These are phyloP conservation scores for Penicillium sp. DNA, from an alignment of 2,329 filamentous ascomycete species.

Conservation along the genomic window DNA sequence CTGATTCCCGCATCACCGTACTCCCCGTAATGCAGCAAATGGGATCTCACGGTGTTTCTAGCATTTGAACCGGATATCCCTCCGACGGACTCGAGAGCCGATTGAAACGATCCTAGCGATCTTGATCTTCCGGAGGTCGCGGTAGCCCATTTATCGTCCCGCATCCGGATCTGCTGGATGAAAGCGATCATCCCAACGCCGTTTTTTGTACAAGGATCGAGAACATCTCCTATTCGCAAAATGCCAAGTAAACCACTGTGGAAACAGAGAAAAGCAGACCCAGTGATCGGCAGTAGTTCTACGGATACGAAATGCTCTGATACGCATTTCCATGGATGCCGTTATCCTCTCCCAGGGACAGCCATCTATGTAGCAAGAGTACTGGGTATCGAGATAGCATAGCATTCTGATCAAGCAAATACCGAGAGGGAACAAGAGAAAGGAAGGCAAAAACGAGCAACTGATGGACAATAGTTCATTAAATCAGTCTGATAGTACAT, in stretches of 20 bases:
- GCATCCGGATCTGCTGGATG: constrained; percentile 1
- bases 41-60: neutral
- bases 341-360: neutral
- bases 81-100: constrained; percentile 6
- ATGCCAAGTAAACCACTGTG: constrained; percentile 1
- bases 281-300: neutral
- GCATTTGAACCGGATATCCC: constrained; percentile 1
- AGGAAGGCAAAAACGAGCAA: neutral
- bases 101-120: neutral
- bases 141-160: neutral
- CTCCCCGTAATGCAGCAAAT: neutral
- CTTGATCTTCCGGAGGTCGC: neutral
- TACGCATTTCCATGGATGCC: neutral
- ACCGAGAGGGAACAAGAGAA: neutral
- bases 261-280: neutral
- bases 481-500: neutral
- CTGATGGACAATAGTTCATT: neutral
- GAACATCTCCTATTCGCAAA: neutral
- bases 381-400: neutral
- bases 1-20: neutral
- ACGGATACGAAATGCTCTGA: neutral
- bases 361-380: neutral
- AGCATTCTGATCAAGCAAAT: neutral
- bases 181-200: neutral
- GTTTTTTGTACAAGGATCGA: neutral